Percentiles rank a stretch among this genome's conserved stretches.
These are phyloP conservation scores for Phaffia rhodozyma DNA, from an alignment of 1,284 basidiomycete genomes.

Conservation along the genomic window DNA sequence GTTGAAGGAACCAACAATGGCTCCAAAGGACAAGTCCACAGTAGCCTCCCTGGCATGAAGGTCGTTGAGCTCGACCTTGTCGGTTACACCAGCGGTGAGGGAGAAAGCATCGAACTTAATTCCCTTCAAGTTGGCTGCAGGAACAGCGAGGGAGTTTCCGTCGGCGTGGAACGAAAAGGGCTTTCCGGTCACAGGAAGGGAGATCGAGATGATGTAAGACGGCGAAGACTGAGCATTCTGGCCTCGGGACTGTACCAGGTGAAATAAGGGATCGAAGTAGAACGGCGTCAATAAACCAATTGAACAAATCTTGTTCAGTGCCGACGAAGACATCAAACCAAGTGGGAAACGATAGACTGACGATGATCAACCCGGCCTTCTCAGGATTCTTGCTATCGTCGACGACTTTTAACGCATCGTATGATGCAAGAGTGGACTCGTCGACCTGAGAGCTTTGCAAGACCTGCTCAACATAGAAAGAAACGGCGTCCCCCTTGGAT, in stretches of 20 bases:
- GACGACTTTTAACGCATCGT: neutral
- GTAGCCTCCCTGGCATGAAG: constrained; percentile 6
- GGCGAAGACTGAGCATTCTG: neutral
- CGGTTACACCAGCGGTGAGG: neutral
- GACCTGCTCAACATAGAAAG: constrained; percentile 1
- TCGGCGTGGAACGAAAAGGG: constrained; percentile 7
- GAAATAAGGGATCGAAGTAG: neutral
- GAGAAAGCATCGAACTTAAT: constrained; percentile 4
- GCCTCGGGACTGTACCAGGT: no score
- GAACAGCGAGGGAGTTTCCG: constrained; percentile 1
- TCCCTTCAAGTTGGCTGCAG: neutral
- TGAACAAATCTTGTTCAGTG: neutral
- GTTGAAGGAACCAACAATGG: constrained; percentile 20
- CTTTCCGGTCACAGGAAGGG: neutral
- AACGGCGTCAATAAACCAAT: neutral
- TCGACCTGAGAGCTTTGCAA: neutral
- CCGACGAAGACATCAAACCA: neutral
- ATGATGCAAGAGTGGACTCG: neutral
- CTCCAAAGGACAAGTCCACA: constrained; percentile 10
- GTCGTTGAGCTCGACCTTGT: constrained; percentile 7
- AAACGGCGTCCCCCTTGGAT: neutral
- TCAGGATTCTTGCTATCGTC: neutral
- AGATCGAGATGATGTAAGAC: constrained; percentile 1
- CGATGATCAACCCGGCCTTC: neutral
- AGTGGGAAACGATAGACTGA: neutral